phyloP scores from a whole-genome alignment of 116 monocot species.

The Thalassia testudinum region DNA sequence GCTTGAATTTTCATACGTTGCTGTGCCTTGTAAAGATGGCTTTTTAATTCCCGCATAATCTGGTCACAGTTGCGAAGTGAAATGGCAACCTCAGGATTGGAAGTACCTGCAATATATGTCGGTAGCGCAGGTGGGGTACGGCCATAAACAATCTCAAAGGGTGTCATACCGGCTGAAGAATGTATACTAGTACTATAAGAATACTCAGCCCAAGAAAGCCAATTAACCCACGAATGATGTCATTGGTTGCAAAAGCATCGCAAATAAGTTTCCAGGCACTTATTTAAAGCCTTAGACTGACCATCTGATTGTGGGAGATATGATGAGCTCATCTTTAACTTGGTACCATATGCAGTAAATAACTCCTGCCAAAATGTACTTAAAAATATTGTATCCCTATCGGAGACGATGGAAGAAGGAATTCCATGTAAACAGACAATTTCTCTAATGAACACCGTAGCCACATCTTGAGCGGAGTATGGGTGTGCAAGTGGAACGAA shows the following conservation, averaged over 20 bases:
- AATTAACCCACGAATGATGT: background rate
- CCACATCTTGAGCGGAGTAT: background rate
- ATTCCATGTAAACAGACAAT: slow-evolving; percentile 2
- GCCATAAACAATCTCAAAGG: slow-evolving; percentile 3
- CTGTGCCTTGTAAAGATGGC: background rate
- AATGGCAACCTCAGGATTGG: background rate
- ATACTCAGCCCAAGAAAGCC: slow-evolving; percentile 1
- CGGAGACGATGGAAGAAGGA: background rate
- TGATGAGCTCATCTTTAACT: background rate
- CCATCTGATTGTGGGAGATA: slow-evolving; percentile 4
- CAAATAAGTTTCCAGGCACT: slow-evolving; percentile 2
- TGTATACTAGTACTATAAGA: slow-evolving; percentile 2
- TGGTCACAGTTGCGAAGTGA: background rate
- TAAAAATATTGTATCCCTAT: slow-evolving; percentile 1
- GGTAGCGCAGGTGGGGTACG: background rate
- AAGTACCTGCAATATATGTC: background rate
- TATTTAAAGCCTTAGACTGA: background rate
- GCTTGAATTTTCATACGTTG: background rate
- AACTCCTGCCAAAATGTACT: background rate
- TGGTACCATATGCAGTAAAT: background rate
- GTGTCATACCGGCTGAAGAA: background rate
- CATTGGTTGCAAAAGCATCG: background rate
- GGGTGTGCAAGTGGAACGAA: background rate
- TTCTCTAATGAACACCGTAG: background rate
- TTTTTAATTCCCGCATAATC: background rate